Base-by-base conservation (phyloP, 805 yeast species). In the Pichia nanzhaoensis region DNA sequence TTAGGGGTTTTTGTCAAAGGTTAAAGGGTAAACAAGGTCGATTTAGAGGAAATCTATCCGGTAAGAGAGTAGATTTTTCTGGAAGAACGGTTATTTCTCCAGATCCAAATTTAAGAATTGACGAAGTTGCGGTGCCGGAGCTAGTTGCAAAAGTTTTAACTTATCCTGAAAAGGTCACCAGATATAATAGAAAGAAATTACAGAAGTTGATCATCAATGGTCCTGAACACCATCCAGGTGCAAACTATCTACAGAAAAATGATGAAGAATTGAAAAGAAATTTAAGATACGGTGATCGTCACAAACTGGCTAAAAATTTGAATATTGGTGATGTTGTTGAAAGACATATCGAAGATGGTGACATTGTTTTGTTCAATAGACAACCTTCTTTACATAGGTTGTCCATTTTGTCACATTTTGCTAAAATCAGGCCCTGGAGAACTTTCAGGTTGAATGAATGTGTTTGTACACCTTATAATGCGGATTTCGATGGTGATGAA, bases 401-500 rank as follows among this genome's bases (percentile, higher is more conserved):
- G 41, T 89, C 97, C 2, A 93, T 93, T 66, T 71, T 93, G 54
- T 84, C 97, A 1, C 99, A 93, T 71, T 90, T 82, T 65, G 99
- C 96, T 39, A 90, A 88, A 60, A 82, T 93, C 56, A 77, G 95
- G 59, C 99, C 99, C 0, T 93, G 98, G 98, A 77, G 99, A 69
- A 93, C 99, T 2, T 87, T 93, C 69, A 74, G 99, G 55, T 74
- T 93, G 55, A 93, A 93, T 62, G 98, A 93, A 66, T 93, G 99
- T 82, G 99, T 93, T 9, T 93, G 99, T 70, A 93, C 99, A 0
- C 99, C 99, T 2, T 93, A 93, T 68, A 95, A 95, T 64, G 99
- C 99, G 34, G 99, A 93, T 76, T 93, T 93, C 63, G 99, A 93
- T 66, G 99, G 99, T 67, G 99, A 93, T 68, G 99, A 93, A 66